Conservation (phyloP, 352 stramenopile species). For the Phytophthora hybrid region DNA sequence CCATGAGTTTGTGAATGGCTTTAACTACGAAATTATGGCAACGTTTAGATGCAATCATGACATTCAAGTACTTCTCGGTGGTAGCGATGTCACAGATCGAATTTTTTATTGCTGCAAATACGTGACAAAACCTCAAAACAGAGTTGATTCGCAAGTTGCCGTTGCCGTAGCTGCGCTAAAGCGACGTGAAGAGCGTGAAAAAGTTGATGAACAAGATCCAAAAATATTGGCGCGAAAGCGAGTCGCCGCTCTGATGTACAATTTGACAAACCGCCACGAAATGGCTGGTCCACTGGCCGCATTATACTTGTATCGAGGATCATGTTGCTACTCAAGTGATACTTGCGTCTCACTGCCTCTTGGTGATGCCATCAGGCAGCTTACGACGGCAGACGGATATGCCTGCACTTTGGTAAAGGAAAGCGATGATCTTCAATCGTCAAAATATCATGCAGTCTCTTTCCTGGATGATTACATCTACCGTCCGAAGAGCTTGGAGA, state of each 20-base stretch:
- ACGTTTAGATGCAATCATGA: slow-evolving; percentile 8
- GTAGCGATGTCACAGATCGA: neutral
- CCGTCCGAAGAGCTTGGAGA: neutral
- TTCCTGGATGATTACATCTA: slow-evolving; percentile 9
- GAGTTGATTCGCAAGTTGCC: neutral
- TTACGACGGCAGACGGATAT: neutral
- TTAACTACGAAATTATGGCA: slow-evolving; percentile 10
- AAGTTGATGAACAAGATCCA: neutral
- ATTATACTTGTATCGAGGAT: slow-evolving; percentile 5
- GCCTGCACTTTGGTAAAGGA: neutral
- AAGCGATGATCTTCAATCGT: neutral
- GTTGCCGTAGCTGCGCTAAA: neutral
- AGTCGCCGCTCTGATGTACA: neutral
- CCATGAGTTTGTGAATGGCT: slow-evolving; percentile 11
- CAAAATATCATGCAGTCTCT: slow-evolving; percentile 2
- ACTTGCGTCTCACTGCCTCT: neutral
- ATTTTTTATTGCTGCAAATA: slow-evolving; percentile 14
- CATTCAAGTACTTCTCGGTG: slow-evolving; percentile 1
- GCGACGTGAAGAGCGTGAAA: neutral
- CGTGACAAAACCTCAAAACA: slow-evolving; percentile 1
- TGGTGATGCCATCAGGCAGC: neutral
- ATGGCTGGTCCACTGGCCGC: slow-evolving; percentile 4
- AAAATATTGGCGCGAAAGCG: neutral
- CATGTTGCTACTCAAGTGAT: slow-evolving; percentile 1
- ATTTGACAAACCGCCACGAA: slow-evolving; percentile 10